Evolutionary conservation across 257 asterid species (phyloP).

Genomic region (Rehmannia glutinosa): DNA sequence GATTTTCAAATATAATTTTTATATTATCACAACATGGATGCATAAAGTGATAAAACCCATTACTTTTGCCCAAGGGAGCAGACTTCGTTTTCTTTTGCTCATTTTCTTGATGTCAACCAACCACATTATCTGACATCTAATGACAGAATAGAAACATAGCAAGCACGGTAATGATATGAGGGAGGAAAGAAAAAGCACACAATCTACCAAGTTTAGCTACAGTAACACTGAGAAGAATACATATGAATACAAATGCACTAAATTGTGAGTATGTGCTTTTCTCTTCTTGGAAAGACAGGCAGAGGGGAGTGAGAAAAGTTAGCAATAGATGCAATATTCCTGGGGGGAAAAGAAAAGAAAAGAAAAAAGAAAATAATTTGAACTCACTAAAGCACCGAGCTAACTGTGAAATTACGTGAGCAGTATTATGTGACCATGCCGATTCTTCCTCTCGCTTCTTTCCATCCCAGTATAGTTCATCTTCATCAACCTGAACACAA

Average conservation of each 20-base stretch:
- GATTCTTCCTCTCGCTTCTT: slow-evolving; percentile 51
- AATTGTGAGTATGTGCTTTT: no score
- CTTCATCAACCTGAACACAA: slow-evolving; percentile 72
- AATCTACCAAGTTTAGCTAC: background rate
- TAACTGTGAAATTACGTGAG: slow-evolving; percentile 70
- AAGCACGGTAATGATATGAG: background rate
- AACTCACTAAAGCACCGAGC: slow-evolving; percentile 87
- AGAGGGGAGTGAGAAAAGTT: background rate
- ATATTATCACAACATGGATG: no score
- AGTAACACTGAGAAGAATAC: no score
- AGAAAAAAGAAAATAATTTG: slow-evolving; percentile 20
- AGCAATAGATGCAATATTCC: background rate
- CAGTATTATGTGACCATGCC: slow-evolving; percentile 49
- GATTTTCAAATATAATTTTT: no score
- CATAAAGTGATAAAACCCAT: background rate
- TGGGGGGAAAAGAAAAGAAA: slow-evolving; percentile 1
- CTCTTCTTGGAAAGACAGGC: no score
- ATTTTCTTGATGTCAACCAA: no score
- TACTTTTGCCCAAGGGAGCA: background rate
- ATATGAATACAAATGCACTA: no score
- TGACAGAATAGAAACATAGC: background rate
- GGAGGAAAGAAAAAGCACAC: background rate
- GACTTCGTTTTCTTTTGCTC: background rate
- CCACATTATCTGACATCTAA: background rate
- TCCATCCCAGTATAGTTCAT: slow-evolving; percentile 54